A percentile compares a stretch with the other conserved stretches of the same genome.
Evolutionary conservation across 169 alveolate genomes (phyloP).

Genomic region (Cryptosporidium xiaoi): DNA sequence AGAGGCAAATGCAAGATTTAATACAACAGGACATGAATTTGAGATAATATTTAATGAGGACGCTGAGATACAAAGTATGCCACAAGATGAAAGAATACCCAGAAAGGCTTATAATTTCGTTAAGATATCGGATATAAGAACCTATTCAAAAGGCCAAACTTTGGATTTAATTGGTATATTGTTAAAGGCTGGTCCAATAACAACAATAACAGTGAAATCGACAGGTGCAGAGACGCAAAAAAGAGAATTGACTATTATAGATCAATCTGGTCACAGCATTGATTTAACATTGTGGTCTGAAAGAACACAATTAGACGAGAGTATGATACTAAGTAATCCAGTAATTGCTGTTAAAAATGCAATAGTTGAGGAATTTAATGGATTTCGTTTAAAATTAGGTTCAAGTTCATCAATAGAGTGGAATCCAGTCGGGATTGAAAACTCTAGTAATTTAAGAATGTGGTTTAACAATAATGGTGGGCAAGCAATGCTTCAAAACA

Average conservation of each 20-base stretch:
- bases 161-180: conserved; percentile 48
- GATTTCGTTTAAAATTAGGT: conserved; percentile 48
- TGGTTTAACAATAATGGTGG: conserved; percentile 32
- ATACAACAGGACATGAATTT: conserved; percentile 70
- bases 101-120: conserved; percentile 59
- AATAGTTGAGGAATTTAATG: conserved; percentile 61
- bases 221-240: conserved; percentile 71
- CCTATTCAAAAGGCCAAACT: conserved; percentile 53
- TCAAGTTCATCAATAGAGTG: conserved; percentile 57
- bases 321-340: conserved; percentile 35
- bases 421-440: conserved; percentile 52
- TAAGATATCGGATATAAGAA: conserved; percentile 40
- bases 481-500: conserved; percentile 21
- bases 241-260: conserved; percentile 64
- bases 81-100: conserved; percentile 64
- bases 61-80: conserved; percentile 64
- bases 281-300: conserved; percentile 75
- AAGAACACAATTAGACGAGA: conserved; percentile 57
- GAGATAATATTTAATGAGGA: conserved; percentile 67
- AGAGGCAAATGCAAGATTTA: conserved; percentile 74
- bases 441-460: conserved; percentile 8
- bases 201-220: conserved; percentile 58
- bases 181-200: conserved; percentile 61
- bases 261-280: conserved; percentile 60
- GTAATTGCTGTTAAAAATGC: conserved; percentile 67